phyloP scores from a whole-genome alignment of 106 monocot species.

The Dendrobium chrysotoxum region DNA sequence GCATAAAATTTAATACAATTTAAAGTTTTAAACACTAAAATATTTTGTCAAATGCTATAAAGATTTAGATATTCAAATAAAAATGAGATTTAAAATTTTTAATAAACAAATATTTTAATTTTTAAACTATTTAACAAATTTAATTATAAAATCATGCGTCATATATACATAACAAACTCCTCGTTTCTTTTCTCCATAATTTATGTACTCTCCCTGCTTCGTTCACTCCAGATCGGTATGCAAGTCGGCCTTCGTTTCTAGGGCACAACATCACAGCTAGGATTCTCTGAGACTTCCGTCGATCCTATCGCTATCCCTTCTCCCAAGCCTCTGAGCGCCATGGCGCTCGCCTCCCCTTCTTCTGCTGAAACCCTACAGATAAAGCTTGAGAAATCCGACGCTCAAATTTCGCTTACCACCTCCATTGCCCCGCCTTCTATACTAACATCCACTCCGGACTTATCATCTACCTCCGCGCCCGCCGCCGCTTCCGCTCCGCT shows the following conservation, averaged over 20 bases:
- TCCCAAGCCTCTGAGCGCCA: background rate
- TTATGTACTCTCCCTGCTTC: no score
- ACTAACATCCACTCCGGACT: background rate
- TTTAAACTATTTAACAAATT: no score
- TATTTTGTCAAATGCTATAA: no score
- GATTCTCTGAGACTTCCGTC: background rate
- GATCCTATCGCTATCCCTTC: background rate
- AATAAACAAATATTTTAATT: no score
- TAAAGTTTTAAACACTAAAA: no score
- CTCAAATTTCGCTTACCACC: conserved; percentile 4
- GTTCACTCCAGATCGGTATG: no score
- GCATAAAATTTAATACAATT: no score
- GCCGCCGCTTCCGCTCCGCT: conserved; percentile 11
- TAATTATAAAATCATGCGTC: no score
- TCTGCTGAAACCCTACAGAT: conserved; percentile 28
- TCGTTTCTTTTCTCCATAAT: no score
- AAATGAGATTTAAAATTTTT: no score
- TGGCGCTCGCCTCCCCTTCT: conserved; percentile 46
- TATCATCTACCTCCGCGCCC: background rate
- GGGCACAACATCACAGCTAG: background rate
- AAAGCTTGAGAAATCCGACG: conserved; percentile 21
- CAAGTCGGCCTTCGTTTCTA: conserved; percentile 1
- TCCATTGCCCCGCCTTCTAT: background rate
- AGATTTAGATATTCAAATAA: no score
- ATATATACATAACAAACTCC: no score